Conservation (phyloP, 768 basidiomycete genomes). For the Hygrocybe punicea region DNA sequence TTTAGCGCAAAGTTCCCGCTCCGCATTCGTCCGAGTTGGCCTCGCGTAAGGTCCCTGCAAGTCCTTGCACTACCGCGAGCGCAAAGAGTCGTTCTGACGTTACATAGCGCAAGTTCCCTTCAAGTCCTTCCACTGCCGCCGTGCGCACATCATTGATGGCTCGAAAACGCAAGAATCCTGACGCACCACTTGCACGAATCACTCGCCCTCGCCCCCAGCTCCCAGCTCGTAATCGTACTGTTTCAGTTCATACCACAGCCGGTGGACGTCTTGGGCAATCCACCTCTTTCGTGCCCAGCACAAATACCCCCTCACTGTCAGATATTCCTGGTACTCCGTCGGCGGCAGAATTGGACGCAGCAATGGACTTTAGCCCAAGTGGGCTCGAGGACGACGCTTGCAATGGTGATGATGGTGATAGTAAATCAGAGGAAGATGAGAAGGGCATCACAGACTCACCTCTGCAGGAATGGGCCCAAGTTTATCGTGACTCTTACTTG, state of each 20-base stretch:
- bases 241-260: neutral
- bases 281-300: neutral
- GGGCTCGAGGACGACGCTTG: neutral
- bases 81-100: neutral
- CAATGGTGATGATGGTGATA: neutral
- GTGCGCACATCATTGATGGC: neutral
- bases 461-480: neutral
- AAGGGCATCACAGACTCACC: neutral
- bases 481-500: slow-evolving; percentile 2
- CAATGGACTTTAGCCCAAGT: neutral
- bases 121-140: neutral
- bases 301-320: neutral
- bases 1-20: too few relatives aligned
- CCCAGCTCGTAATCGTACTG: neutral
- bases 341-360: neutral
- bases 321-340: neutral
- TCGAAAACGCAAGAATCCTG: neutral
- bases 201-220: neutral
- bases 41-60: too few relatives aligned
- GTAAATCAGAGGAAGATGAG: neutral
- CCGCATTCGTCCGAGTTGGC: too few relatives aligned
- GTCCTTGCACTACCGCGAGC: too few relatives aligned
- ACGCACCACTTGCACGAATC: neutral
- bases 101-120: neutral
- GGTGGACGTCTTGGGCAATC: neutral